Base-by-base conservation (phyloP, 2,329 filamentous ascomycete species). In the Alternaria ventricosa region DNA sequence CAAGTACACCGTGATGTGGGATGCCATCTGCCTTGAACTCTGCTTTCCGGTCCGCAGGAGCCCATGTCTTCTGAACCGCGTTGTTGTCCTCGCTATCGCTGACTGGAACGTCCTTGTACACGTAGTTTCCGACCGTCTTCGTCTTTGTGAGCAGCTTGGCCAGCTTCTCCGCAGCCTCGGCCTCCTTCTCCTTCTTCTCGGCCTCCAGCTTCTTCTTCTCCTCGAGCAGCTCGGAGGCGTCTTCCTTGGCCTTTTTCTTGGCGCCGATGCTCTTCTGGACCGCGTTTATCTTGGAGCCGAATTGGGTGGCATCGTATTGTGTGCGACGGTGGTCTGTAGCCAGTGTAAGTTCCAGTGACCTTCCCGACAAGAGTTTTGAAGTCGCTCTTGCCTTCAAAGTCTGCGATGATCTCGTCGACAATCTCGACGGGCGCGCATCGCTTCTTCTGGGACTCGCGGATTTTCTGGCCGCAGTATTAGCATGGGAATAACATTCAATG, bases 1-100 rank as follows among this genome's bases (percentile, higher is more conserved):
- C 89, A 64, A 98, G 88, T 58, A 99, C 94, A 79, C 98, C 95
- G 81, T 99, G 96, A 81, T 99, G 96, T 55, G 94, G 97, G 66
- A 98, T 90, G 66, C 85, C 87, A 61, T 91, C 86, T 73, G 89
- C 88, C 85, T 94, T 94, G 85, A 94, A 93, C 82, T 94, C 89
- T 53, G 92, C 88, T 22, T 83, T 86, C 62, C 90, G 86, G 57
- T 90, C 90, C 70, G 93, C 89, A 0, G 95, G 95, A 6, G 88
- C 87, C 94, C 94, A 99, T 28, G 87, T 91, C 74, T 89, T 88
- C 72, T 92, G 85, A 30, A 94, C 81, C 45, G 84, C 85, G 81
- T 99, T 98, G 85, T 97, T 88, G 79, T 96, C 94, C 87, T 97
- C 94, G 78, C 92, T 93, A 76, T 94, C 87, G 82, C 90, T 93